Evolutionary conservation across 2,329 filamentous ascomycete species (phyloP), one percentile per base, ranked within the genome.

Genomic region (Phialophora verrucosa): DNA sequence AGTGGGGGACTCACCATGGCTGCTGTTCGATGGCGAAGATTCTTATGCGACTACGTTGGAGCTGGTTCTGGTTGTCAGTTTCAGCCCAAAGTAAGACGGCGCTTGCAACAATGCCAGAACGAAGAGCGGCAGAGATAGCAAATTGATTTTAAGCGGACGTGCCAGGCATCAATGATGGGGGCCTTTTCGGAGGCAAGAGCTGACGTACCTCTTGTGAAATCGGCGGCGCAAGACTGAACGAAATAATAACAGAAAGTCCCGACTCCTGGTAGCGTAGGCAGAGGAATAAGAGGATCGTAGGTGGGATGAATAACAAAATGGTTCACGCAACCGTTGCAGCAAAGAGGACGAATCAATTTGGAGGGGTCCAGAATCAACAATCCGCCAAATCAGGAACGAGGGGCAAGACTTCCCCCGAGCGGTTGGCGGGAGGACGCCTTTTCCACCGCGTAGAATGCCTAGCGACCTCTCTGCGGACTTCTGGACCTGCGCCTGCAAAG

Each of bases 1-100:
- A 50, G 6, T 25, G 25, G 27, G 25, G 44, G 6, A 66, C 69
- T 61, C 62, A 72, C 71, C 71, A 73, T 73, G 67, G 54, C 59
- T 67, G 64, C 32, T 54, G 31, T 47, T 44, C 54, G 31, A 54
- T 14, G 54, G 53, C 55, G 31, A 38, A 27, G 51, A 50, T 12
- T 44, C 35, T 31, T 49, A 50, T 65, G 59, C 59, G 59, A 63
- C 29, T 59, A 32, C n/a, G 23, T 62, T 62, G 25, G 44, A 27
- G 49, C 66, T 68, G 54, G 12, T 44, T n/a, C 10, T 51, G 14
- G 35, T 35, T 11, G 66, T 68, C 63, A 66, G 66, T 57, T 59
- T 63, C 32, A 25, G 47, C 35, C 25, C 27, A 54, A n/a, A 55
- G 50, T 64, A 23, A 59, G 53, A 57, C 53, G 42, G 57, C 61